Conservation (phyloP, 2,329 filamentous ascomycete species). For the Fusarium humuli region DNA sequence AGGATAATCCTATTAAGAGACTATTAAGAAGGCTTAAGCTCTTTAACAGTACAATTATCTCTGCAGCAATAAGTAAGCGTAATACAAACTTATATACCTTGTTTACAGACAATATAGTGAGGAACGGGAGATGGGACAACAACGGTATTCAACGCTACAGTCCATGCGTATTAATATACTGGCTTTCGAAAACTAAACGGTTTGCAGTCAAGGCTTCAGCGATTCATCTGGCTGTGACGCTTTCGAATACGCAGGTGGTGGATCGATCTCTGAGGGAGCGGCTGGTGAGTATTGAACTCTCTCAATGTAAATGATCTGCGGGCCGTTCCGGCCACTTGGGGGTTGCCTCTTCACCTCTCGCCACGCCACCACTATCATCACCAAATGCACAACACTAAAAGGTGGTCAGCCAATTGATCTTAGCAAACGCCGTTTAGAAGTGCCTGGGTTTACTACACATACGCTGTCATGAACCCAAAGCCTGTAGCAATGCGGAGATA, state of each 20-base stretch:
- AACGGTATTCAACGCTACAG: too few relatives aligned
- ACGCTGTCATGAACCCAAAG: neutral
- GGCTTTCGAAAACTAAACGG: too few relatives aligned
- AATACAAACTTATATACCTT: too few relatives aligned
- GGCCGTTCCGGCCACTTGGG: neutral
- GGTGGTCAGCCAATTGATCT: neutral
- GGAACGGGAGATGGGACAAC: neutral
- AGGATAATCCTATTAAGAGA: too few relatives aligned
- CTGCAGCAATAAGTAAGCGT: too few relatives aligned
- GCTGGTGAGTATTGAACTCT: neutral
- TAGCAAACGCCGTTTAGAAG: rapidly evolving
- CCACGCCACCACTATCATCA: neutral
- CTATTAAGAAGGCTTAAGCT: too few relatives aligned
- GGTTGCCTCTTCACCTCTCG: neutral
- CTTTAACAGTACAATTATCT: too few relatives aligned
- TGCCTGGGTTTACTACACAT: neutral
- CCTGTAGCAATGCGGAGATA: neutral
- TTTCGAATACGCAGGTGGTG: neutral
- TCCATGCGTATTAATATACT: too few relatives aligned
- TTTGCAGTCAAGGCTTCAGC: neutral
- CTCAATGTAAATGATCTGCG: neutral
- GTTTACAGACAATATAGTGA: neutral
- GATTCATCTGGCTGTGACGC: neutral
- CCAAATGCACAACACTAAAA: neutral
- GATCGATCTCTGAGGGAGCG: neutral